Conservation (phyloP, 441 rosid species). For the Gossypium gossypioides region DNA sequence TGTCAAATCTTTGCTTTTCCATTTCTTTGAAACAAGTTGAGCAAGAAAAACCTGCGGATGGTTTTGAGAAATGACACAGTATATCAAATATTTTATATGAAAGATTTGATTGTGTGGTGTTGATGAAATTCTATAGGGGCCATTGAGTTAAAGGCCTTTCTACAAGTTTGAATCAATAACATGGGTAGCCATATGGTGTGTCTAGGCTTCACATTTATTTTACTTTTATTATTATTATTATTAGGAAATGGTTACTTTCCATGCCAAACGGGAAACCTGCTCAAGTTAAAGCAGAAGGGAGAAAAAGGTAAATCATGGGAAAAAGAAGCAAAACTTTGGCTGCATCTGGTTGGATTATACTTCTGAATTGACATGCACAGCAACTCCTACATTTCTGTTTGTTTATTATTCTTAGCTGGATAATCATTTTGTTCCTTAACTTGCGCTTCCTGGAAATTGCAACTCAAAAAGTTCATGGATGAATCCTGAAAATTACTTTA, state of each 20-base stretch:
- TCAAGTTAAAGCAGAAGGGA: constrained; percentile 8
- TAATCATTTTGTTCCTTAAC: neutral
- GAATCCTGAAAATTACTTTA: too few relatives aligned
- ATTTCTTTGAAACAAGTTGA: constrained; percentile 11
- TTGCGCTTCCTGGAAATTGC: neutral
- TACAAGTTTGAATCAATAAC: constrained; percentile 25
- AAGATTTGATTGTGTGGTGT: constrained; percentile 23
- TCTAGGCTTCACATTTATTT: constrained; percentile 14
- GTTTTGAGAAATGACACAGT: constrained; percentile 16
- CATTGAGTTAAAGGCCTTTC: constrained; percentile 12
- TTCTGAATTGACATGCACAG: neutral
- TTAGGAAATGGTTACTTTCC: neutral
- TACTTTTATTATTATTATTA: too few relatives aligned
- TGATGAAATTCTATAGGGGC: constrained; percentile 17
- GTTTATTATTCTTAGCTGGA: neutral
- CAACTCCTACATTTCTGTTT: constrained; percentile 4
- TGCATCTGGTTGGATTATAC: constrained; percentile 18
- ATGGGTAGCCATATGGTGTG: constrained; percentile 41
- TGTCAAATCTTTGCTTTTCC: constrained; percentile 22
- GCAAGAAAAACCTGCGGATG: constrained; percentile 14
- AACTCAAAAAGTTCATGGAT: neutral
- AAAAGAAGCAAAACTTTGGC: constrained; percentile 14
- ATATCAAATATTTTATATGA: neutral
- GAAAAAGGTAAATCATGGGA: constrained; percentile 11
- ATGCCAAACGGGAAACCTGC: constrained; percentile 3